Base-by-base conservation (phyloP, 2,329 filamentous ascomycete genomes). In the Ceratocystis eucalypticola region DNA sequence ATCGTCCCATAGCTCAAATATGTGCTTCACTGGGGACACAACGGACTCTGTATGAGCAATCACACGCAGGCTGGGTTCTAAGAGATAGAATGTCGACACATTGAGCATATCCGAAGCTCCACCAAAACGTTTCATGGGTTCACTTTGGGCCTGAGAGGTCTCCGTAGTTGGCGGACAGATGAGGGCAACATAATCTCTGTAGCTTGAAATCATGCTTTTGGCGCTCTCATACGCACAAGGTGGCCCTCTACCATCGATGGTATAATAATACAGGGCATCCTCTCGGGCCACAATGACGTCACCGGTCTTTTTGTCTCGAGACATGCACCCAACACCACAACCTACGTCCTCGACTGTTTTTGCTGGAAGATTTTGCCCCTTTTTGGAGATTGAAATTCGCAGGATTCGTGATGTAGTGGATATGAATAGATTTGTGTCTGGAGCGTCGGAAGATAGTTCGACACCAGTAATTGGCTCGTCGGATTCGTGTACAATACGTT, bases 391-490 rank as follows among this genome's bases (percentile, higher is more conserved):
- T 2, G 89, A 84, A 61, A 99, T 80, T 67, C 91, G 96, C 70
- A 96, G 78, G 66, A 99, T 91, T 57, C 91, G 85, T 37, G 86
- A 88, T 0, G 92, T 96, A 0, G 94, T 99, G 2, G 92, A 89
- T 66, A 99, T 89, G 74, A 96, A 97, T 0, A 99, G 80, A 0
- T 88, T 93, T 1, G 89, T 94, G 53, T 83, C 72, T 69, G 78
- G 80, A 6, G 67, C 62, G 68, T 71, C 68, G 64, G 86, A 84
- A 57, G 81, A 79, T 57, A 80, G 77, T 72, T 94, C 88, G 15
- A 99, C 86, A 1, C 92, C 93, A 0, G 94, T 99, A 8, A 99
- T 86, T 0, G 94, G 95, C 74, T 99, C 94, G 71, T 97, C 92
- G 0, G 92, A 96, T 74, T 99, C 94, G 76, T 96, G 94, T 8